A percentile compares a stretch with the other conserved stretches of the same genome.
Conservation (phyloP, 2,329 filamentous ascomycete species). For the Penicillium decumbens region DNA sequence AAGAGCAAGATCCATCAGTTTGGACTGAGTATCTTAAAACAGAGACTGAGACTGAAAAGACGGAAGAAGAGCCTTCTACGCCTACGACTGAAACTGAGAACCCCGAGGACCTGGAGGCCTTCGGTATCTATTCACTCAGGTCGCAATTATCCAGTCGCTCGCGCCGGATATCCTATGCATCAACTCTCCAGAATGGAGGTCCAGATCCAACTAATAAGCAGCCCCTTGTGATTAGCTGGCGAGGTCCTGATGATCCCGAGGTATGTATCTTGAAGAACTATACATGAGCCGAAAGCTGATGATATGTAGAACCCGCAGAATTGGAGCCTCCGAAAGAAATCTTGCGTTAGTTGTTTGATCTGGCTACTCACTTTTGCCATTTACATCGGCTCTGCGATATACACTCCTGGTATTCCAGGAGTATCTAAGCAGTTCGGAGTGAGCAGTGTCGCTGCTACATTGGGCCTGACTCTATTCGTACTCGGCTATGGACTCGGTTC, state of each 20-base stretch:
- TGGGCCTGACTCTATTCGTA: conserved; percentile 51
- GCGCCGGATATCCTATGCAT: conserved; percentile 2
- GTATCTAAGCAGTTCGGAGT: conserved; percentile 46
- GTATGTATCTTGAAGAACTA: neutral
- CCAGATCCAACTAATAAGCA: neutral
- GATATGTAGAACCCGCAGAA: conserved; percentile 43
- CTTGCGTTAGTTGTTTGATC: conserved; percentile 46
- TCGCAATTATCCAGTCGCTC: conserved; percentile 13
- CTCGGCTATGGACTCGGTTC: conserved; percentile 41
- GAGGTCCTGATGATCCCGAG: conserved; percentile 15
- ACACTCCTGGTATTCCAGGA: conserved; percentile 43
- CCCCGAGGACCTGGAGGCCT: conserved; percentile 9
- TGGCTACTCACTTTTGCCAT: conserved; percentile 47
- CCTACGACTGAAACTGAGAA: neutral
- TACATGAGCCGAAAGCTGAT: neutral
- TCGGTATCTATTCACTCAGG: conserved; percentile 17
- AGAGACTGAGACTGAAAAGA: neutral
- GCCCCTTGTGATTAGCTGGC: conserved; percentile 17
- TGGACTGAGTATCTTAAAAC: conserved; percentile 17
- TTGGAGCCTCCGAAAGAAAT: conserved; percentile 44
- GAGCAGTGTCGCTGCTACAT: conserved; percentile 42
- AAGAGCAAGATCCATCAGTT: conserved; percentile 12
- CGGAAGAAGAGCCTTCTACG: neutral
- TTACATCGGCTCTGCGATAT: conserved; percentile 52
- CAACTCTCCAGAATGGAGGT: neutral